Evolutionary conservation across 306 rosid genomes (phyloP).

Genomic region (Carpinus viminea): DNA sequence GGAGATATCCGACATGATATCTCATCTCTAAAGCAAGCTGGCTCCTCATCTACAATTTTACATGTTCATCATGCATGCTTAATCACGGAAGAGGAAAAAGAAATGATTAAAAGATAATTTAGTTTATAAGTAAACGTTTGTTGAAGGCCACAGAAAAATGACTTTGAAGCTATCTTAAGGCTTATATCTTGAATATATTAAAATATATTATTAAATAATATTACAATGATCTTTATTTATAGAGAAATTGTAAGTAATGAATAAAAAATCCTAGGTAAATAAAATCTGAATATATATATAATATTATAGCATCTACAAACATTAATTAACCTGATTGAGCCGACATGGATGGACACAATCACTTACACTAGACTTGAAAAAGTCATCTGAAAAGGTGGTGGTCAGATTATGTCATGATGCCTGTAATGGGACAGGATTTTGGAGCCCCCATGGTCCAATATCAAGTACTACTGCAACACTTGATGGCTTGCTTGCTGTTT

Average conservation of each 20-base stretch:
- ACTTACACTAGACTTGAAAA: background rate
- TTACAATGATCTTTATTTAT: no score
- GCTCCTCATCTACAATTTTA: background rate
- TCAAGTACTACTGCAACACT: background rate
- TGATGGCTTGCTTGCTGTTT: background rate
- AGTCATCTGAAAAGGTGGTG: conserved; percentile 8
- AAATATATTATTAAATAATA: no score
- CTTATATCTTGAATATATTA: no score
- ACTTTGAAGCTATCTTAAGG: no score
- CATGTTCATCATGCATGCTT: background rate
- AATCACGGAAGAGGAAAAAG: no score
- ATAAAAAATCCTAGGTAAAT: no score
- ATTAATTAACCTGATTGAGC: background rate
- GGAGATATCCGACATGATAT: background rate
- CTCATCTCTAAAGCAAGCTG: background rate
- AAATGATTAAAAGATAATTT: no score
- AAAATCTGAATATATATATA: no score
- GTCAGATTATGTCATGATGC: conserved; percentile 11
- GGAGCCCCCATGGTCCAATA: conserved; percentile 12
- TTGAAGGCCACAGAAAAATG: no score
- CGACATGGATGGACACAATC: background rate
- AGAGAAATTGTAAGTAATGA: no score
- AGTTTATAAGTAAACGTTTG: no score
- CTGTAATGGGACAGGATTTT: background rate
- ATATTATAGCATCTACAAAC: no score